A percentile compares a stretch with the other conserved stretches of the same genome.
Evolutionary conservation across 306 rosid genomes (phyloP).

Genomic region (Arachis stenosperma): DNA sequence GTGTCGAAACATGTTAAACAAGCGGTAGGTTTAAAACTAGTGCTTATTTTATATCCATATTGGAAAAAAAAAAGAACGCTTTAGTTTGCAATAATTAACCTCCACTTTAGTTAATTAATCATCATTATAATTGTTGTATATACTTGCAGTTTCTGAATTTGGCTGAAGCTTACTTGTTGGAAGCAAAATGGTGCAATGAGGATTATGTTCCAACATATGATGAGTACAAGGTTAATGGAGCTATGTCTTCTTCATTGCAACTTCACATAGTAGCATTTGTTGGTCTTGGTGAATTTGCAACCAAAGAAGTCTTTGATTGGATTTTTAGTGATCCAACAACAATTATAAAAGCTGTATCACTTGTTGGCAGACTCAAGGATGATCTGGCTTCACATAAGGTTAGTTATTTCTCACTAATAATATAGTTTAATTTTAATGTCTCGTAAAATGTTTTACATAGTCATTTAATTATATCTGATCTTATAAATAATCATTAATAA

Average conservation of each 20-base stretch:
- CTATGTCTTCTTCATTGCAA: not conserved
- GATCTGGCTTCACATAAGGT: constrained; percentile 42
- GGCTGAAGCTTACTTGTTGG: constrained; percentile 13
- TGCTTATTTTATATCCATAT: not conserved
- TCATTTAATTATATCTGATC: too few relatives aligned
- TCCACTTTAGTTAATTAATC: not conserved
- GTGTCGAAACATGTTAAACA: constrained; percentile 6
- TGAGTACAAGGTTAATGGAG: constrained; percentile 30
- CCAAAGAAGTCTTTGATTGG: constrained; percentile 40
- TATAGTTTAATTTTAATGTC: too few relatives aligned
- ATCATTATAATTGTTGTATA: not conserved
- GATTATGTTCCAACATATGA: constrained; percentile 34
- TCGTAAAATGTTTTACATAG: too few relatives aligned
- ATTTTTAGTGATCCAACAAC: constrained; percentile 30
- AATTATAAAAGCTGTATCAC: constrained; percentile 5
- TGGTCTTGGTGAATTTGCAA: constrained; percentile 25
- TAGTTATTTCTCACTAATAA: not conserved
- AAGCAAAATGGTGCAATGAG: constrained; percentile 38
- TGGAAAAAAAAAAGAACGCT: too few relatives aligned
- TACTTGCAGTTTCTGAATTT: not conserved
- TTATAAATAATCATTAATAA: too few relatives aligned
- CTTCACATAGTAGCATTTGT: not conserved
- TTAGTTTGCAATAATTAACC: not conserved
- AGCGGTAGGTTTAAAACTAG: not conserved
- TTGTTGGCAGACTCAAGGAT: constrained; percentile 24